Conservation (phyloP, 345 rosid genomes). For the Reutealis trisperma region DNA sequence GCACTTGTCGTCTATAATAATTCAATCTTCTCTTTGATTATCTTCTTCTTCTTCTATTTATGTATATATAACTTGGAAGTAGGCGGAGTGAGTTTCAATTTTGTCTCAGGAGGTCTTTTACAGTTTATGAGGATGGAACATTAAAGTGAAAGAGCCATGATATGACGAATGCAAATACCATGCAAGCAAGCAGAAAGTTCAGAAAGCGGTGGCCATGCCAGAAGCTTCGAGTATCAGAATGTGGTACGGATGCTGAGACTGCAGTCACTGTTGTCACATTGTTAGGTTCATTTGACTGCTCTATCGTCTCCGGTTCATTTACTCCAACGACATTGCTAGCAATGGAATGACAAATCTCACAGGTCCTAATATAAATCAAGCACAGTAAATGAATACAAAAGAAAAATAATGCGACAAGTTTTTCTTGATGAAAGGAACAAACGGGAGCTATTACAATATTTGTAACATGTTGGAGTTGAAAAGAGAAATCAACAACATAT, state of each 20-base stretch:
- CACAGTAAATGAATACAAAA: constrained; percentile 1
- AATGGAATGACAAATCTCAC: constrained; percentile 83
- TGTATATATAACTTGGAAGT: not conserved
- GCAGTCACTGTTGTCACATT: constrained; percentile 25
- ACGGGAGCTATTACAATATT: not conserved
- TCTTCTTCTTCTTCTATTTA: constrained; percentile 7
- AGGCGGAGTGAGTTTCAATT: not conserved
- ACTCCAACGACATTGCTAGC: constrained; percentile 70
- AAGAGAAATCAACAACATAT: not conserved
- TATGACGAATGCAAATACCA: constrained; percentile 73
- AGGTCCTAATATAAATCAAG: constrained; percentile 49
- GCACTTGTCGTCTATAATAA: not conserved
- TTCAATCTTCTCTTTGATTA: not conserved
- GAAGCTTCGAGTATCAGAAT: constrained; percentile 60
- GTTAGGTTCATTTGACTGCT: constrained; percentile 42
- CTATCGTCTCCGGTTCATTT: constrained; percentile 40
- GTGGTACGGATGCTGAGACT: constrained; percentile 28
- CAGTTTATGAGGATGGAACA: constrained; percentile 48
- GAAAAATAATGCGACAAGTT: not conserved
- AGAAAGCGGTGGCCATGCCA: constrained; percentile 87
- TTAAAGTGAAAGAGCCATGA: constrained; percentile 84
- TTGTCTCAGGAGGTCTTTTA: constrained; percentile 9
- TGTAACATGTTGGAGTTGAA: not conserved
- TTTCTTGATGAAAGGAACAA: constrained; percentile 4
- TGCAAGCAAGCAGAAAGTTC: constrained; percentile 70